phyloP scores from a whole-genome alignment of 441 rosid species.

The Hura crepitans region DNA sequence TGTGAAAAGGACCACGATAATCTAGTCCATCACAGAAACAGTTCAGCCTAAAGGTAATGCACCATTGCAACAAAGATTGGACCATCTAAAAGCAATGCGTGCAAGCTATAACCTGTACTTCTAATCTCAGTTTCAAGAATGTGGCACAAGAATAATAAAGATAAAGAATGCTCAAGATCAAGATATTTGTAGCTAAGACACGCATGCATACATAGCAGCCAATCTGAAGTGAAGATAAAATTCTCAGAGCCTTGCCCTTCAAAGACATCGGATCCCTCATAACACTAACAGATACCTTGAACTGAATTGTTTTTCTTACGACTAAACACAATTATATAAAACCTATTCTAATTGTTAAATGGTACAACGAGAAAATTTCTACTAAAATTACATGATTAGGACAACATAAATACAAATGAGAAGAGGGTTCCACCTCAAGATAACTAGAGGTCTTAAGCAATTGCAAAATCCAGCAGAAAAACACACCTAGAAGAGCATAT shows the following conservation, averaged over 20 bases:
- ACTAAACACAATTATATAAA: neutral
- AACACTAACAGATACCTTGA: neutral
- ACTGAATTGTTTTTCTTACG: neutral
- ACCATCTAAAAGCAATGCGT: neutral
- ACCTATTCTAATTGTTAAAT: neutral
- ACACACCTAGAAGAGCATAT: neutral
- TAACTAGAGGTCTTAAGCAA: neutral
- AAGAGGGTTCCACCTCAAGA: neutral
- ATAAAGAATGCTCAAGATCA: neutral
- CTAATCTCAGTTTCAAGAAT: neutral
- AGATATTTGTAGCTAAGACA: neutral
- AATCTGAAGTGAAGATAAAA: neutral
- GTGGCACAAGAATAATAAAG: neutral
- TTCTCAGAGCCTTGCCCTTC: neutral
- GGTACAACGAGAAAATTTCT: neutral
- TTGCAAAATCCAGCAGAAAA: neutral
- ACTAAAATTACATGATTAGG: neutral
- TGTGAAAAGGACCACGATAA: neutral
- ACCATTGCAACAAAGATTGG: neutral
- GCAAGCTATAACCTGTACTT: neutral
- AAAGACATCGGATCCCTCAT: neutral
- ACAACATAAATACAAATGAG: neutral
- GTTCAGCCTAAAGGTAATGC: neutral
- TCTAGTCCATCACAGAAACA: neutral
- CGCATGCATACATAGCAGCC: neutral